A percentile compares a stretch with the other conserved stretches of the same genome.
phyloP scores from a whole-genome alignment of 257 asterid species.

The Fraxinus anomala region DNA sequence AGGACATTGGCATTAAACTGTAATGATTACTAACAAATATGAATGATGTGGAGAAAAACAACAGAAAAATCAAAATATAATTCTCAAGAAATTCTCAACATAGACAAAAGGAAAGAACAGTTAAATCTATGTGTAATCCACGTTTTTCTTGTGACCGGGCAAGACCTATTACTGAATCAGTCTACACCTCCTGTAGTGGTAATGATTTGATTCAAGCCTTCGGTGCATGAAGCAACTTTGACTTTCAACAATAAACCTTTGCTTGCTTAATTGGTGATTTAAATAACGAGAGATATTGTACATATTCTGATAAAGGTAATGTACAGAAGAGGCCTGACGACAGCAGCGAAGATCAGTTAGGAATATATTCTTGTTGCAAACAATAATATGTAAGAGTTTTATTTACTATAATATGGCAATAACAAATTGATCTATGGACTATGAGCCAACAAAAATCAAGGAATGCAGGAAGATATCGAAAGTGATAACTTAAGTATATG shows the following conservation, averaged over 20 bases:
- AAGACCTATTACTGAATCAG: neutral
- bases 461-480: neutral
- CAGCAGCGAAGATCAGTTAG: neutral
- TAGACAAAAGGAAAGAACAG: neutral
- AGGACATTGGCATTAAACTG: neutral
- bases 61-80: neutral
- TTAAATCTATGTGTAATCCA: neutral
- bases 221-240: neutral
- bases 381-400: neutral
- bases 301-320: neutral
- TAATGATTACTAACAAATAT: neutral
- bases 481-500: neutral
- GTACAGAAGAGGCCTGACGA: neutral
- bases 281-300: neutral
- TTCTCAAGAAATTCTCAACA: neutral
- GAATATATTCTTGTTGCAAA: neutral
- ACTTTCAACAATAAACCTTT: neutral
- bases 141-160: neutral
- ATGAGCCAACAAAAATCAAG: neutral
- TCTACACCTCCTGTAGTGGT: neutral
- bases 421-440: neutral
- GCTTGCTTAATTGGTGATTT: neutral
- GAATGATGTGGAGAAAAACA: neutral
- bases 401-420: neutral
- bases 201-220: neutral